These are phyloP conservation scores for Geranium incanum DNA, from an alignment of 441 rosid species.

Conservation along the genomic window DNA sequence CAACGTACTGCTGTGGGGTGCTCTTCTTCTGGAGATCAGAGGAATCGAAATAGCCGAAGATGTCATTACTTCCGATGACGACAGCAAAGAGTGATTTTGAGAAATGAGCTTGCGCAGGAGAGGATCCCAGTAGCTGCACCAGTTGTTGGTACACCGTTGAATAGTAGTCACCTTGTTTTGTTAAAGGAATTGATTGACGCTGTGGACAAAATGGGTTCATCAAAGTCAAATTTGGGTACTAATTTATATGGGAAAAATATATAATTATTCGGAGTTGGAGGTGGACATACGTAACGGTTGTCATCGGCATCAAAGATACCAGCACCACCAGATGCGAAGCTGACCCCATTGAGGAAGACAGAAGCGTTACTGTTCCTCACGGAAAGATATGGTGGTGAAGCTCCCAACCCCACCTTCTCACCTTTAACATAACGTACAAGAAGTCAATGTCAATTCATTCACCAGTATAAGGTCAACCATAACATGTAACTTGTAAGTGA, in stretches of 20 bases:
- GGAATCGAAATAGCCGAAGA: conserved; percentile 41
- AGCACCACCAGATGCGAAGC: conserved; percentile 48
- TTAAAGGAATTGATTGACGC: conserved; percentile 43
- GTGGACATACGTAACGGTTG: conserved; percentile 14
- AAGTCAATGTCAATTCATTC: no score
- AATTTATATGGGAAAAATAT: no score
- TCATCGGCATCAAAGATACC: conserved; percentile 38
- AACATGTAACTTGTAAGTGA: no score
- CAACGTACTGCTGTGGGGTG: conserved; percentile 43
- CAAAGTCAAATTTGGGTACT: no score
- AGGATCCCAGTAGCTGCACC: conserved; percentile 30
- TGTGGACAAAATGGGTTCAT: conserved; percentile 11
- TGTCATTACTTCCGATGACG: conserved; percentile 64
- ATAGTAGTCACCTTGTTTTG: conserved; percentile 47
- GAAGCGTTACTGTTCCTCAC: conserved; percentile 15
- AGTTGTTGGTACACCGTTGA: conserved; percentile 23
- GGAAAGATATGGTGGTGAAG: conserved; percentile 37
- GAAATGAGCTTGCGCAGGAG: conserved; percentile 30
- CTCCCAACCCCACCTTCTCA: conserved; percentile 38
- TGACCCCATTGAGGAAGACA: conserved; percentile 34
- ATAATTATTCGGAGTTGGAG: no score
- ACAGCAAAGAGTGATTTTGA: conserved; percentile 43
- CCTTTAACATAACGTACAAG: conserved; percentile 22
- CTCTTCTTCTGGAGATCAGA: conserved; percentile 27
- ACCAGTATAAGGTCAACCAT: no score